These are phyloP conservation scores for Podospora sp. DNA, from an alignment of 495 filamentous ascomycete genomes.

Conservation along the genomic window DNA sequence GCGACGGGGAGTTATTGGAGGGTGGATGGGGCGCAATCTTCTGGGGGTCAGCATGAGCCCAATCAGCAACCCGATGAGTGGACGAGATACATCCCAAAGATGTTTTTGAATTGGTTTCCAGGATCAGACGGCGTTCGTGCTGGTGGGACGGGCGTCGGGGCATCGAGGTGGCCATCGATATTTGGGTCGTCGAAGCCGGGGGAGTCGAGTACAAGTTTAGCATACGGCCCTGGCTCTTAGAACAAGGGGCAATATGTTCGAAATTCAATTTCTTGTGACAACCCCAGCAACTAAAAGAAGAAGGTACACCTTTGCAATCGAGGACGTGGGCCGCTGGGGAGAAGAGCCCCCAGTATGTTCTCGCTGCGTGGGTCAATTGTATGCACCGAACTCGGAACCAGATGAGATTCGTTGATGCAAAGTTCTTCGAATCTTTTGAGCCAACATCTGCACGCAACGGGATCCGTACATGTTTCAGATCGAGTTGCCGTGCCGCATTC, in stretches of 20 bases:
- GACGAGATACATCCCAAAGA: not conserved
- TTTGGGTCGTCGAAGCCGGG: not conserved
- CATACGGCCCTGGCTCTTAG: not conserved
- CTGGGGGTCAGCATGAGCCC: not conserved
- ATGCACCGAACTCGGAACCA: no score
- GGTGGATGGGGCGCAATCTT: not conserved
- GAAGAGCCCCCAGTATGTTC: no score
- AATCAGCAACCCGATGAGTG: not conserved
- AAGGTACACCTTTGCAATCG: no score
- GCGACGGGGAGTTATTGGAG: not conserved
- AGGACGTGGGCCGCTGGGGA: no score
- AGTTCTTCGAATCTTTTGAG: no score
- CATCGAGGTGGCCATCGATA: not conserved
- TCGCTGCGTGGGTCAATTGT: no score
- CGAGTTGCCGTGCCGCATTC: not conserved
- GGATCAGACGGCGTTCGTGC: not conserved
- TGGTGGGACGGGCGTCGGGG: not conserved
- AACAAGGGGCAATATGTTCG: no score
- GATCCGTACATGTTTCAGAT: not conserved
- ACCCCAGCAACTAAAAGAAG: no score
- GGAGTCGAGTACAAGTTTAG: not conserved
- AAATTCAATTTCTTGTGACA: no score
- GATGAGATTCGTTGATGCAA: no score
- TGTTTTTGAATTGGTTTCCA: not conserved
- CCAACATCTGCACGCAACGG: not conserved